These are phyloP conservation scores for Spergularia bocconei DNA, from an alignment of 148 eudicot genomes.

Conservation along the genomic window DNA sequence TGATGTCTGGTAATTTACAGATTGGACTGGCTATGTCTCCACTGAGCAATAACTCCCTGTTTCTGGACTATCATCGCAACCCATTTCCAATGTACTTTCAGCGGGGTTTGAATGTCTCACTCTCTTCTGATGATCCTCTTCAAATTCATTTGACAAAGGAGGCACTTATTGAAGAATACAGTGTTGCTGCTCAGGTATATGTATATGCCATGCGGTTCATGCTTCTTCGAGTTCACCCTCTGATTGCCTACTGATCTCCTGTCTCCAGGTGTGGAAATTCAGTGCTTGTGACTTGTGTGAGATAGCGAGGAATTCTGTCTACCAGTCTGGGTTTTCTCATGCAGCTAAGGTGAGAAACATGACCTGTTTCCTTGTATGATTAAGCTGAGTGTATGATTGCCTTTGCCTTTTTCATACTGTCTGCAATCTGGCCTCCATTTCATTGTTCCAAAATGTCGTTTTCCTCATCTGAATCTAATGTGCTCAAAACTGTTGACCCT, in stretches of 20 bases:
- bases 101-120: constrained; percentile 79
- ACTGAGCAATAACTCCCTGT: constrained; percentile 77
- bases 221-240: constrained; percentile 11
- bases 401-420: no score
- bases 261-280: constrained; percentile 74
- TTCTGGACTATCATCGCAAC: constrained; percentile 77
- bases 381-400: neutral
- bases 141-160: constrained; percentile 89
- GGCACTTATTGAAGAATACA: constrained; percentile 76
- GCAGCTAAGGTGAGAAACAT: constrained; percentile 55
- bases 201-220: neutral
- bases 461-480: neutral
- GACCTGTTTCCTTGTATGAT: neutral
- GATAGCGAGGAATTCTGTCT: constrained; percentile 81
- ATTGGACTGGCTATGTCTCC: constrained; percentile 85
- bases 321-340: constrained; percentile 81
- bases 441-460: neutral
- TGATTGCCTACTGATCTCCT: constrained; percentile 12
- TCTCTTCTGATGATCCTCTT: constrained; percentile 75
- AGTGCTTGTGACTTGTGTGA: constrained; percentile 82
- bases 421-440: neutral
- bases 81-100: constrained; percentile 81
- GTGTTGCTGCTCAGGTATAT: constrained; percentile 76
- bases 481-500: neutral
- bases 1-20: constrained; percentile 29